Evolutionary conservation across 805 yeast species (phyloP), one percentile per base, ranked within the genome.

Genomic region (Ogataea parapolymorpha): DNA sequence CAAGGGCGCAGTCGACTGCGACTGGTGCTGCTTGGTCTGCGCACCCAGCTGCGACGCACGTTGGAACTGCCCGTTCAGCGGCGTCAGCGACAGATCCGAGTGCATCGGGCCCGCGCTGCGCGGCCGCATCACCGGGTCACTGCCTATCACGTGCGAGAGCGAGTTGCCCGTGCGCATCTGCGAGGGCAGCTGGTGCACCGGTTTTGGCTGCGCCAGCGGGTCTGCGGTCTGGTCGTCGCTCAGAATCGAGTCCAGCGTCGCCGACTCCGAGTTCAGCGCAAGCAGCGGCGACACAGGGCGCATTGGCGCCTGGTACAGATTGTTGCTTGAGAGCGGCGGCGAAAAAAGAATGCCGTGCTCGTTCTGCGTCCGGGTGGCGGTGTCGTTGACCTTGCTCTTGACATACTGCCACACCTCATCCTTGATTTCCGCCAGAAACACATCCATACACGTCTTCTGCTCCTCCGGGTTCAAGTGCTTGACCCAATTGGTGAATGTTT

Each of bases 401-500:
- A 73, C 67, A 29, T 72, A 63, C 24, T 70, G 59, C 48, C 74
- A 61, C 23, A 71, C 71, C 44, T 70, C 77, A 35, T 67, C 60
- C 6, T 72, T 69, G 39, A 75, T 62, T 44, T 63, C 66, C 45
- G 60, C 61, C 48, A 77, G 62, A 55, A 76, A 67, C 49, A 72
- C 62, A 46, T 75, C 79, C 50, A 74, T 63, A 59, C 74, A 66
- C 29, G 72, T 61, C 40, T 65, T 57, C 46, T 65, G 72, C 48
- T 76, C 79, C 44, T 70, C 75, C 15, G 71, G 65, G 39, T 58
- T 65, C 53, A 76, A 63, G 49, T 61, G 62, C 49, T 64, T 70
- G 52, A 74, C 61, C 79, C 79, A 74, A 42, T 60, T 61, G 41
- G 70, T 66, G 52, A 69, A 74, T 30, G 66, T 59, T 45, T 68